A percentile compares a stretch with the other conserved stretches of the same genome.
Conservation (phyloP, 352 stramenopile species). For the Phytophthora quininea region DNA sequence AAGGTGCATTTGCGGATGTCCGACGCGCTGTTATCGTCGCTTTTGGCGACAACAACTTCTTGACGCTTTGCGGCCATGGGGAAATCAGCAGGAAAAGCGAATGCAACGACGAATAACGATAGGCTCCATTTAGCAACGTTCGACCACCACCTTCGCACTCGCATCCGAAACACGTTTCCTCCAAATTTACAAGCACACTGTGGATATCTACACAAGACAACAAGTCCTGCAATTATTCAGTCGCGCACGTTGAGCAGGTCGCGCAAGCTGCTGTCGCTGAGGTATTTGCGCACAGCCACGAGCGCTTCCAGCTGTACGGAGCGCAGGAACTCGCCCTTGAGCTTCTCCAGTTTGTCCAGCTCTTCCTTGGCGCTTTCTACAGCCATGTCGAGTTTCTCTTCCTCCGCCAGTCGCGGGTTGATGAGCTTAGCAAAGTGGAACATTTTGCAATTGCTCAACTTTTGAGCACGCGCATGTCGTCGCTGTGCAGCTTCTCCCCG, state of each 20-base stretch:
- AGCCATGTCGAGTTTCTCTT: slow-evolving; percentile 54
- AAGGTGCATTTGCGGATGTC: slow-evolving; percentile 58
- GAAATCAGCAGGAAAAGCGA: slow-evolving; percentile 1
- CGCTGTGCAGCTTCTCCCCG: slow-evolving; percentile 77
- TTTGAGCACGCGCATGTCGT: slow-evolving; percentile 88
- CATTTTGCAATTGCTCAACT: slow-evolving; percentile 83
- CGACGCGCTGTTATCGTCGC: slow-evolving; percentile 6
- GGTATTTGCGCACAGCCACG: slow-evolving; percentile 74
- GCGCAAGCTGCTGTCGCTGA: slow-evolving; percentile 70
- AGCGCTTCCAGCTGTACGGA: slow-evolving; percentile 80
- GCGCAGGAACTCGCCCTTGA: slow-evolving; percentile 74
- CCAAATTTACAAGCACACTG: too few relatives aligned
- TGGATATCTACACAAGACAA: not conserved
- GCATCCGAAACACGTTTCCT: not conserved
- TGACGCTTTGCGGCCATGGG: slow-evolving; percentile 15
- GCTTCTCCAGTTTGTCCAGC: slow-evolving; percentile 51
- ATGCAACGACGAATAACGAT: slow-evolving; percentile 24
- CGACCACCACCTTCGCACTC: not conserved
- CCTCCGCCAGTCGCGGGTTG: slow-evolving; percentile 61
- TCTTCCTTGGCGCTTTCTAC: slow-evolving; percentile 33
- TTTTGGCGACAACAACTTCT: slow-evolving; percentile 13
- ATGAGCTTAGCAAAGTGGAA: slow-evolving; percentile 77
- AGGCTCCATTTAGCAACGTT: not conserved
- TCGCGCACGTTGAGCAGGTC: slow-evolving; percentile 58
- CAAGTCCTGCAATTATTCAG: slow-evolving; percentile 4